Conservation (phyloP, 768 basidiomycete species). For the Galerina sulciceps region DNA sequence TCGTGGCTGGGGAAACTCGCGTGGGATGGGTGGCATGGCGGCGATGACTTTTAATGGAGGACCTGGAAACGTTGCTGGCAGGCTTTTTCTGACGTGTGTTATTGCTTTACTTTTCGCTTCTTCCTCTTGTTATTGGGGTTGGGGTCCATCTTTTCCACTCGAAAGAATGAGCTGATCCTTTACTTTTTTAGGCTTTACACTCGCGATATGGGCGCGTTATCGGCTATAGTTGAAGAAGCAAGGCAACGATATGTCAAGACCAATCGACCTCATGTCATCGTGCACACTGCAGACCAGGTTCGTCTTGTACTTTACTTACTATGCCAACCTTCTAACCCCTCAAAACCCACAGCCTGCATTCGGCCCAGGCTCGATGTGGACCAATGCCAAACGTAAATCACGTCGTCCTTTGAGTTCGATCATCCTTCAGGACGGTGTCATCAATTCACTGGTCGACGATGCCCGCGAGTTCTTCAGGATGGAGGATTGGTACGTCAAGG, state of each 20-base stretch:
- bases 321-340: not conserved
- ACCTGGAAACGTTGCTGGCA: not conserved
- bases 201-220: constrained; percentile 42
- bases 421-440: constrained; percentile 50
- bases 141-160: not conserved
- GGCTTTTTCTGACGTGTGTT: constrained; percentile 38
- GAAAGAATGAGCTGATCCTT: not conserved
- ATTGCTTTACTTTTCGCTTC: not conserved
- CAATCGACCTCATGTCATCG: constrained; percentile 43
- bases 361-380: constrained; percentile 42
- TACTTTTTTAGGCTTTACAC: constrained; percentile 42
- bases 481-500: constrained; percentile 61
- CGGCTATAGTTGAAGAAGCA: constrained; percentile 46
- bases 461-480: constrained; percentile 54
- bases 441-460: constrained; percentile 52
- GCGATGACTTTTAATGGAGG: not conserved
- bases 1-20: constrained; percentile 14
- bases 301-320: not conserved
- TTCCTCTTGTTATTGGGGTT: not conserved
- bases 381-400: constrained; percentile 48
- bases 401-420: constrained; percentile 58
- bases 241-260: constrained; percentile 42
- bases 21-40: not conserved
- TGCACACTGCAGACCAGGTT: constrained; percentile 40
- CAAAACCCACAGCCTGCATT: constrained; percentile 27